phyloP scores from a whole-genome alignment of 106 monocot genomes.

The Dioscorea alata region DNA sequence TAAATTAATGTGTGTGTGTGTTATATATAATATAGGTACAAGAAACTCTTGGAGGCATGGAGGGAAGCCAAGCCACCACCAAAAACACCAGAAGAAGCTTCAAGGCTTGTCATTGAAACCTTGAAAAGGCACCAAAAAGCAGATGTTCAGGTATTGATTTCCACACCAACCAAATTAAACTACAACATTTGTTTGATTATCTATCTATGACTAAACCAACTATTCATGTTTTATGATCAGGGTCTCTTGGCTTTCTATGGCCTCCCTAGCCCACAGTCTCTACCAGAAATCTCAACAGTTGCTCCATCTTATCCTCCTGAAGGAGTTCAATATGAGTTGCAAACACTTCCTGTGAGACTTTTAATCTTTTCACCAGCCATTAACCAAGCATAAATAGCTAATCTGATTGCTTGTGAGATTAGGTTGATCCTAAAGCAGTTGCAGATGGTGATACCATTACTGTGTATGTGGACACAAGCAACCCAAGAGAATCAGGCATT shows the following conservation, averaged over 20 bases:
- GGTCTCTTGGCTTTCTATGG: slow-evolving; percentile 82
- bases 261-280: slow-evolving; percentile 35
- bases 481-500: slow-evolving; percentile 39
- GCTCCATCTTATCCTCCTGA: slow-evolving; percentile 29
- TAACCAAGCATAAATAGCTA: neutral
- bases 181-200: too few species aligned
- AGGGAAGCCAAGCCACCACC: slow-evolving; percentile 75
- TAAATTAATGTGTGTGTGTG: neutral
- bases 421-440: slow-evolving; percentile 69
- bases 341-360: slow-evolving; percentile 72
- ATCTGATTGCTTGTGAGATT: slow-evolving; percentile 5
- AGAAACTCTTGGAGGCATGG: slow-evolving; percentile 70
- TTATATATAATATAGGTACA: slow-evolving; percentile 44
- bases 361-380: too few species aligned
- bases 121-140: slow-evolving; percentile 81
- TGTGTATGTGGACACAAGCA: slow-evolving; percentile 61
- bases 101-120: slow-evolving; percentile 60
- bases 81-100: slow-evolving; percentile 57
- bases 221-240: slow-evolving; percentile 22
- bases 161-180: neutral
- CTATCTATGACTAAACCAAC: too few species aligned
- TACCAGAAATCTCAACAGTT: slow-evolving; percentile 3
- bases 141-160: slow-evolving; percentile 60
- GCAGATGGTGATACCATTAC: slow-evolving; percentile 89
- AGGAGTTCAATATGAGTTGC: slow-evolving; percentile 61